phyloP scores from a whole-genome alignment of 2,329 filamentous ascomycete species.

The Penicillium decumbens region DNA sequence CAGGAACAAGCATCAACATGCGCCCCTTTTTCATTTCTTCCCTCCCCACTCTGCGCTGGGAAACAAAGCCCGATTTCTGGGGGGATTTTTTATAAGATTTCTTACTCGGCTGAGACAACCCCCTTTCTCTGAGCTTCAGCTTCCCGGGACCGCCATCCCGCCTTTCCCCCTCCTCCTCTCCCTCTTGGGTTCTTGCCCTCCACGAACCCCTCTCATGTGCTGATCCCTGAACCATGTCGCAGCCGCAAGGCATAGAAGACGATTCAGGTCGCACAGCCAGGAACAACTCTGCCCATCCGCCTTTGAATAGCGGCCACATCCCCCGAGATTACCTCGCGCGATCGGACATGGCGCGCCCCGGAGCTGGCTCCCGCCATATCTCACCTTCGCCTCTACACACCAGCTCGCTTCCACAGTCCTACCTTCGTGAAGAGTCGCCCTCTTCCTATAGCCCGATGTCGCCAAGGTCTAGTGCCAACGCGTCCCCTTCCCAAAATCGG shows the following conservation, averaged over 20 bases:
- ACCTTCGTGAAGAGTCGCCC: constrained; percentile 19
- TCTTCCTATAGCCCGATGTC: constrained; percentile 27
- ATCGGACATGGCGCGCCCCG: constrained; percentile 26
- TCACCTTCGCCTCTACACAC: constrained; percentile 32
- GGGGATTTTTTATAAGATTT: neutral
- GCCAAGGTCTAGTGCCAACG: constrained; percentile 22
- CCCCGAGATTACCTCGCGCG: constrained; percentile 35
- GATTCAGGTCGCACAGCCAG: constrained; percentile 13
- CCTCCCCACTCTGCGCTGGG: neutral
- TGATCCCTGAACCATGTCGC: constrained; percentile 34
- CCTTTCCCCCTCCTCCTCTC: neutral
- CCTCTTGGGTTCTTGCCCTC: constrained; percentile 7
- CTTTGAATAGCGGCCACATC: constrained; percentile 28
- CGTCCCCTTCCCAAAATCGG: constrained; percentile 20
- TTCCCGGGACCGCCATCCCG: constrained; percentile 17
- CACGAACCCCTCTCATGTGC: constrained; percentile 18
- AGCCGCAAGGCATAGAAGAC: constrained; percentile 31
- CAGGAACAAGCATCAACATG: constrained; percentile 3
- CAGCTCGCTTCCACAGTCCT: constrained; percentile 21
- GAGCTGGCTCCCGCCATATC: constrained; percentile 26
- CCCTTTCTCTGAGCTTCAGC: constrained; percentile 15
- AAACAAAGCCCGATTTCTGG: neutral
- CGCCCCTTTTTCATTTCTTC: neutral
- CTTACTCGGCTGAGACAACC: constrained; percentile 11
- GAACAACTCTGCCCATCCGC: constrained; percentile 10